Evolutionary conservation across 129 eudicot species (phyloP).

Genomic region (Flaveria sonorensis): DNA sequence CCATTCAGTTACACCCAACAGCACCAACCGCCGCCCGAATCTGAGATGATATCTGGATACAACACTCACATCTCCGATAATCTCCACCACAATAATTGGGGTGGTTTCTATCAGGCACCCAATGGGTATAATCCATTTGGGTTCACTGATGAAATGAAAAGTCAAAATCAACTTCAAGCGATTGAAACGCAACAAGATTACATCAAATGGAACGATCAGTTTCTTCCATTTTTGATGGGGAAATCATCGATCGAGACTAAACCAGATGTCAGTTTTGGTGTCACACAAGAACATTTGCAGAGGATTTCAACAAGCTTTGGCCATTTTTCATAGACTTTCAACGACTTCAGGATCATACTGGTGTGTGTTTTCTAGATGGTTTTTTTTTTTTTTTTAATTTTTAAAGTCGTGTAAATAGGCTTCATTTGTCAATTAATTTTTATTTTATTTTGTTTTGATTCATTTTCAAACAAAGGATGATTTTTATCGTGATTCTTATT

Average conservation of each 20-base stretch:
- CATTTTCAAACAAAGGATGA: slow-evolving; percentile 31
- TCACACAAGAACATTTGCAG: slow-evolving; percentile 30
- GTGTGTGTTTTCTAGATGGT: slow-evolving; percentile 33
- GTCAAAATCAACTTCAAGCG: slow-evolving; percentile 20
- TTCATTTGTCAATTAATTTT: slow-evolving; percentile 30
- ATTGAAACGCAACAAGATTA: slow-evolving; percentile 48
- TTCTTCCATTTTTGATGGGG: slow-evolving; percentile 61
- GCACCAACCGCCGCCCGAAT: slow-evolving; percentile 15
- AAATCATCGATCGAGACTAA: slow-evolving; percentile 45
- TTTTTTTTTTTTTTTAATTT: not conserved
- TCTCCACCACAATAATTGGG: slow-evolving; percentile 37
- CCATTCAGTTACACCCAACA: slow-evolving; percentile 40
- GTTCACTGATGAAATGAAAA: slow-evolving; percentile 41
- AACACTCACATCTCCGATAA: not conserved
- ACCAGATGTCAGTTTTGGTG: slow-evolving; percentile 39
- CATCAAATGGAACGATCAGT: slow-evolving; percentile 67
- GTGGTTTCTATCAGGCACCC: slow-evolving; percentile 28
- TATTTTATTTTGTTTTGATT: slow-evolving; percentile 14
- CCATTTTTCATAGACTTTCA: slow-evolving; percentile 68
- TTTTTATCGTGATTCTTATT: slow-evolving; percentile 12
- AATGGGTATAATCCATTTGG: slow-evolving; percentile 49
- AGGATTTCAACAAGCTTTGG: slow-evolving; percentile 46
- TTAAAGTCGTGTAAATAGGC: slow-evolving; percentile 64
- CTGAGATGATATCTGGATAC: not conserved
- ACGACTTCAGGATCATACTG: slow-evolving; percentile 43